Base-by-base conservation (phyloP, 2,329 filamentous ascomycete species). In the Fusarium sp. region DNA sequence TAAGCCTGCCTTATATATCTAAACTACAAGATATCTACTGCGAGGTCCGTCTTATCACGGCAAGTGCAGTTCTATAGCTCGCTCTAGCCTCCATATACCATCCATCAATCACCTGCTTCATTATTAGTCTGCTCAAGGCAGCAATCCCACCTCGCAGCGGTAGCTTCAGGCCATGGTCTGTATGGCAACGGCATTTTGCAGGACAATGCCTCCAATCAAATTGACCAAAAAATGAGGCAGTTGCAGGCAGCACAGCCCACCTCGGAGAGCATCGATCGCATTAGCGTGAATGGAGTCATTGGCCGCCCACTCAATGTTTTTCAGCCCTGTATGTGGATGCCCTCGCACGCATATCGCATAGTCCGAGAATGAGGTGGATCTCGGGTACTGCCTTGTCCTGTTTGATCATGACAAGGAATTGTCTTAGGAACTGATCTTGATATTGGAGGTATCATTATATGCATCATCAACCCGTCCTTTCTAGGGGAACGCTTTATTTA, bases 1-100 rank as follows among this genome's bases (percentile, higher is more conserved):
- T 15, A 11, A 25, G 32, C 9, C 44, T 60, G 14, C 60, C 54
- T 63, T 63, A 63, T 63, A 61, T 45, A 32, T 5, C 10, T 17
- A 29, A 10, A 41, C 29, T 17, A 14, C 15, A 10, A 38, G 25
- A 27, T 8, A 10, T 6, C 7, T 27, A 19, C 23, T 25, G 23
- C 8, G 23, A 25, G 23, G 23, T 25, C 23, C 23, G 23, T 25
- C 23, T 25, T 8, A 25, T 25, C 23, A 25, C 23, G 23, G 23
- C 27, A 29, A 13, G 27, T 13, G 4, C 33, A 63, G 48, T 21
- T 15, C 32, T 49, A 35, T 25, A 46, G 45, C 42, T 61, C 35
- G 45, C 42, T 61, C 35, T 50, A 27, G 15, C 32, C n/a, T 27
- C 23, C 23, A 25, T 25, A 6, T 25, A 25, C 8, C 19, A 19